Evolutionary conservation across 257 asterid species (phyloP).

Genomic region (Plantago ovata): DNA sequence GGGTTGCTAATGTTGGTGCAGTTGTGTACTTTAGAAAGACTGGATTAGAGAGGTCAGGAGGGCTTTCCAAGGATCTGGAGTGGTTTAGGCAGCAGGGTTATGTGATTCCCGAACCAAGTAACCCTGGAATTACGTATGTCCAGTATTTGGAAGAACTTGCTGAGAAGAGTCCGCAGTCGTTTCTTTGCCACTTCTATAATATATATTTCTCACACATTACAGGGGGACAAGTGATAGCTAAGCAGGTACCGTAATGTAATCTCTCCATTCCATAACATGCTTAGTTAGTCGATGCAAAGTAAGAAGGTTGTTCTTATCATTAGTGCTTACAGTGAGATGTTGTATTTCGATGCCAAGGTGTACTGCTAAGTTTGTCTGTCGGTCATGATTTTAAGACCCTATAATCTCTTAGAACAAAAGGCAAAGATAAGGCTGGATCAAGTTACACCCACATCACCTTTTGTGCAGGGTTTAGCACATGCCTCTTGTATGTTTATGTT

Average conservation of each 20-base stretch:
- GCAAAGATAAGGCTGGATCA: too few species aligned
- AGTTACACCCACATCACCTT: too few species aligned
- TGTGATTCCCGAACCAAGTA: slow-evolving; percentile 70
- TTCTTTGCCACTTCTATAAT: slow-evolving; percentile 83
- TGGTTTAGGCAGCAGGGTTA: slow-evolving; percentile 64
- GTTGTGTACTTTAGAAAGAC: slow-evolving; percentile 94
- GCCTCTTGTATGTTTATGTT: too few species aligned
- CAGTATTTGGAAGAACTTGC: slow-evolving; percentile 73
- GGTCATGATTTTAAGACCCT: too few species aligned
- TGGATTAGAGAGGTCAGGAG: slow-evolving; percentile 70
- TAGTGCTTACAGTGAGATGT: too few species aligned
- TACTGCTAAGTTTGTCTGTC: too few species aligned
- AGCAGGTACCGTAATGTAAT: slow-evolving; percentile 53
- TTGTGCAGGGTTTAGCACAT: too few species aligned
- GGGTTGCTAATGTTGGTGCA: slow-evolving; percentile 21
- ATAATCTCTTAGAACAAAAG: too few species aligned
- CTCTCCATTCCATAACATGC: background rate
- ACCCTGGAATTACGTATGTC: slow-evolving; percentile 58
- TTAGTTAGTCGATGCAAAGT: background rate
- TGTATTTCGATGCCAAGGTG: too few species aligned
- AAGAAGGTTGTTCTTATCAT: background rate
- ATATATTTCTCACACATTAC: slow-evolving; percentile 86
- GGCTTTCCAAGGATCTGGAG: slow-evolving; percentile 56
- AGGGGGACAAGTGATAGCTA: slow-evolving; percentile 84
- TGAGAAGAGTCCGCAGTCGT: slow-evolving; percentile 65